Conservation (phyloP, 108 stramenopile genomes). For the Aurantiochytrium sp. region DNA sequence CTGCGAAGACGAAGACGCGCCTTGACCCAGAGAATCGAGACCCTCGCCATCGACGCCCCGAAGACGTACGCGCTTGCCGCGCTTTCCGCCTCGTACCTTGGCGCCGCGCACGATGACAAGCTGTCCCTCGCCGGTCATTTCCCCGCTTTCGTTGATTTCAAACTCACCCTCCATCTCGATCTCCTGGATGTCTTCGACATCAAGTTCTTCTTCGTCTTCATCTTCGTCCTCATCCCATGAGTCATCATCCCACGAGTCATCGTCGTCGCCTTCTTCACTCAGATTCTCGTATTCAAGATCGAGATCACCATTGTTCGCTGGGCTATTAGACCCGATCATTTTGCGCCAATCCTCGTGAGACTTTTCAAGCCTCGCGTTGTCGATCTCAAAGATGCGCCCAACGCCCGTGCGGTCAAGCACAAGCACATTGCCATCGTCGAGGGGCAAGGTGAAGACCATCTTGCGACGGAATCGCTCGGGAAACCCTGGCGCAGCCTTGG, state of each 20-base stretch:
- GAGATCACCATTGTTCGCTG: neutral
- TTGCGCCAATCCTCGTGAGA: conserved; percentile 1
- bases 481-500: neutral
- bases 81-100: neutral
- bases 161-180: conserved; percentile 11
- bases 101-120: neutral
- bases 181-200: neutral
- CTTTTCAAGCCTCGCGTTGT: neutral
- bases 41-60: neutral
- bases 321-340: neutral
- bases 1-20: too few species aligned
- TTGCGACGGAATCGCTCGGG: neutral
- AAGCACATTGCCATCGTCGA: neutral
- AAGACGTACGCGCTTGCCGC: neutral
- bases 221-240: neutral
- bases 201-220: neutral
- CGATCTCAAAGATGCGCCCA: neutral
- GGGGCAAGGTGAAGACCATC: neutral
- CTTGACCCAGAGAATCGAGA: neutral
- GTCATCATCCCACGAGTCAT: neutral
- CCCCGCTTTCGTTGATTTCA: neutral
- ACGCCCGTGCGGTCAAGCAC: neutral
- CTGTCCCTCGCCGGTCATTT: neutral
- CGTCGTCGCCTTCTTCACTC: neutral
- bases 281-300: neutral